Evolutionary conservation across 2,329 filamentous ascomycete species (phyloP), one percentile per base, ranked within the genome.

Genomic region (Paracoccidioides lutzii): DNA sequence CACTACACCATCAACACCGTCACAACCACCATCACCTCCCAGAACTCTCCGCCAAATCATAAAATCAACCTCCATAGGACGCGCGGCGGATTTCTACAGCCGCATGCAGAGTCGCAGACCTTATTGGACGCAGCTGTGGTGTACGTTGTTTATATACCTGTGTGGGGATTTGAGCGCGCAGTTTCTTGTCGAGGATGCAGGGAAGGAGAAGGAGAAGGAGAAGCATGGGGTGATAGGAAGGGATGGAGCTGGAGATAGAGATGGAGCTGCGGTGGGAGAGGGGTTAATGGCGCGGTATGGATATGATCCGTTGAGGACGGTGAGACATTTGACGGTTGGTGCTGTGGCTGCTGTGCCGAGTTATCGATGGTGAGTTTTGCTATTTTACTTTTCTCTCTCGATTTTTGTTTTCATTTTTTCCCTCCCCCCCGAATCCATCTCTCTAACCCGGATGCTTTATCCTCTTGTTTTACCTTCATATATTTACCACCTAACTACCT

Each of bases 81-180:
- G 60, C 42, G 56, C 70, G 5, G 70, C 66, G 7, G 58, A 65
- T 42, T 68, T 67, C 59, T 95, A 93, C 67, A 83, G 80, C 14
- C 79, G 83, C 28, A 80, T 83, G 49, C 89, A 95, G 71, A 75
- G 81, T 53, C 78, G 79, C 52, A 76, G 84, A 52, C 90, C 91
- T 0, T 87, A 88, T 65, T 73, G 79, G n/a, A 94, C 88, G 8
- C 90, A 96, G 73, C 69, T 95, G 58, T 76, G 78, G 60, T 89
- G 81, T 62, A 83, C 86, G 44, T 70, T 95, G 48, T 76, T 88
- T 42, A 88, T 95, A 57, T 95, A 90, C 66, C 77, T 90, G 42
- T 78, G 81, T 52, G 88, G 86, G 7, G 90, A 95, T 69, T 61
- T 93, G 55, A 83, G 82, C 46, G 88, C 89, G 48, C 90, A 95